Base-by-base conservation (phyloP, 257 asterid genomes). In the Solanum peruvianum region DNA sequence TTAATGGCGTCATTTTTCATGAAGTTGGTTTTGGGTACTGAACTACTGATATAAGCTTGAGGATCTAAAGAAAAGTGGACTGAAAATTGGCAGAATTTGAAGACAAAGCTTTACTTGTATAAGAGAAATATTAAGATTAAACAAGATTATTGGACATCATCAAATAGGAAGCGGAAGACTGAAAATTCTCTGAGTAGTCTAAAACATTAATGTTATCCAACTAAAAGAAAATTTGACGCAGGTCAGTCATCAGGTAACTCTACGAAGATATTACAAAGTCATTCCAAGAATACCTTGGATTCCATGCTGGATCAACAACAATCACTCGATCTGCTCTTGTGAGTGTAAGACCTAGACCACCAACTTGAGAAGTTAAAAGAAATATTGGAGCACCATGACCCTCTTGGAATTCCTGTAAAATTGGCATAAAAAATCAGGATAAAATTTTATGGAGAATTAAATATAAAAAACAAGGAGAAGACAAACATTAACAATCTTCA, bases 241-340 rank as follows among this genome's bases (percentile, higher is more conserved):
- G 42, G 18, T 16, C 33, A 85, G 42, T 85, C 52, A 47, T 69
- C 27, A 12, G 60, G 11, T n/a, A 78, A 73, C 33, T 64, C 47
- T 18, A 82, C 23, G 13, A 81, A 81, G 67, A 10, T 80, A 80
- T 18, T 81, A 81, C 35, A 25, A 62, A 25, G 12, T 20, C 37
- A 11, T 67, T 72, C 71, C 27, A 86, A 86, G 80, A 33, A 85
- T 85, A 95, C 99, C 99, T 97, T 27, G 99, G 99, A 86, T 97
- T 97, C 99, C 99, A 97, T 85, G 99, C 99, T 44, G 99, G 99
- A 91, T 97, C 99, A 82, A 92, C 96, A 87, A 97, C 99, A 88
- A 97, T 97, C 80, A 97, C 99, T 84, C 98, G 96, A 86, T 97
- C 99, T 29, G 99, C 99, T 89, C 93, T 94, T 83, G 99, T 97